A percentile compares a stretch with the other conserved stretches of the same genome.
phyloP scores from a whole-genome alignment of 2,329 filamentous ascomycete genomes.

The Neophaeococcomyces aloes region DNA sequence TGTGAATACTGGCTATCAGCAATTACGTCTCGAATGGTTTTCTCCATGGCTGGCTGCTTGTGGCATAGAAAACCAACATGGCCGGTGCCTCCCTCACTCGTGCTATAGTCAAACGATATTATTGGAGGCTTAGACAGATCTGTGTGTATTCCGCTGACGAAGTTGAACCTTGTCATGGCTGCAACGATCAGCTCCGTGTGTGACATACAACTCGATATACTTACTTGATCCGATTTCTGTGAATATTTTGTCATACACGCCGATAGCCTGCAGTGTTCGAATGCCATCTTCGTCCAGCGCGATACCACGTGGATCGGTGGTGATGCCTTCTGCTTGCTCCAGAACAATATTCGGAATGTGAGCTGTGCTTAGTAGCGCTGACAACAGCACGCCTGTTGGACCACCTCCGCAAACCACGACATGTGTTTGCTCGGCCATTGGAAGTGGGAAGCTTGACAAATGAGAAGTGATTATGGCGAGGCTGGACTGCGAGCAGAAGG shows the following conservation, averaged over 20 bases:
- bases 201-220: conserved; percentile 4
- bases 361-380: no score
- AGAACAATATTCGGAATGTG: no score
- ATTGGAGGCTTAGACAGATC: conserved; percentile 15
- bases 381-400: no score
- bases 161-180: conserved; percentile 18
- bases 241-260: conserved; percentile 24
- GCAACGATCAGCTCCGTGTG: conserved; percentile 2
- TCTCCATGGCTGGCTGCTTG: conserved; percentile 25
- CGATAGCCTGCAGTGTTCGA: conserved; percentile 24
- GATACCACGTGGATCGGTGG: no score
- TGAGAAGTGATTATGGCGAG: no score
- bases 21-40: conserved; percentile 16
- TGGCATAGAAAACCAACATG: conserved; percentile 26
- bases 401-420: no score
- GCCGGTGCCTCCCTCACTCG: conserved; percentile 23
- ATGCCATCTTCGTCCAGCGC: conserved; percentile 27
- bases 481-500: no score
- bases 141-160: conserved; percentile 13
- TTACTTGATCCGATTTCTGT: conserved; percentile 24
- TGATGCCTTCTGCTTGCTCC: no score
- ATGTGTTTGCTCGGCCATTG: no score
- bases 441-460: no score
- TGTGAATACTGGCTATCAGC: conserved; percentile 10
- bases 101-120: conserved; percentile 14